Evolutionary conservation across 2,329 filamentous ascomycete genomes (phyloP), one percentile per base, ranked within the genome.

Genomic region (Beauveria pseudobassiana): DNA sequence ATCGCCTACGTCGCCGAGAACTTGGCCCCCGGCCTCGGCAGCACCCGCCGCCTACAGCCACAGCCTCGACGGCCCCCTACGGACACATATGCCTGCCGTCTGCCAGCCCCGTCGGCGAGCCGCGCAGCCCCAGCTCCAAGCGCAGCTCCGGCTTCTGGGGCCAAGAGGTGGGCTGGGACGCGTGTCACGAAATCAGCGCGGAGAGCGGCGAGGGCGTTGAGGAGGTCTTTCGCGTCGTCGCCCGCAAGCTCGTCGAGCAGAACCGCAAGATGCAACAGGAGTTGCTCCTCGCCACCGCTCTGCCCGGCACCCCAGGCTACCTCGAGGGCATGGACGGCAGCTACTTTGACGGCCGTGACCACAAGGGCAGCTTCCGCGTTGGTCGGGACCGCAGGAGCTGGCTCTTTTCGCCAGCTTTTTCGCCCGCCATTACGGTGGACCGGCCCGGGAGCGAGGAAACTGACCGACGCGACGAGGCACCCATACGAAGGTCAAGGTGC

Each of bases 1-100:
- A 96, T 98, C 70, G 91, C 91, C 53, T 99, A 97, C 75, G 91
- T 97, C 45, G 93, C 92, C 28, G 92, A 97, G 74, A 90, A 96
- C 72, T 82, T 96, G 2, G 90, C 90, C 61, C 90, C 92, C 0
- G 84, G 86, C 30, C 76, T 85, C 57, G 82, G 82, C 62, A 82
- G 80, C 54, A 90, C 89, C 88, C 88, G 7, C 87, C 88, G 0
- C 80, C 87, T 1, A 88, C 87, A 1, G 85, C 86, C 9, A 80
- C 74, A 24, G 75, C 72, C 28, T 38, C 34, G 14, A 70, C 62
- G 62, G 76, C 73, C 24, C 66, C 70, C 61, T 68, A 67, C 64
- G 63, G 67, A 59, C 69, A 65, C 56, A 65, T 64, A 40, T 65
- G 51, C 65, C 55, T 71, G 63, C 65, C 65, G 34, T 65, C 64